A percentile compares a stretch with the other conserved stretches of the same genome.
These are phyloP conservation scores for Aspergillus sp. DNA, from an alignment of 2,329 filamentous ascomycete species.

Conservation along the genomic window DNA sequence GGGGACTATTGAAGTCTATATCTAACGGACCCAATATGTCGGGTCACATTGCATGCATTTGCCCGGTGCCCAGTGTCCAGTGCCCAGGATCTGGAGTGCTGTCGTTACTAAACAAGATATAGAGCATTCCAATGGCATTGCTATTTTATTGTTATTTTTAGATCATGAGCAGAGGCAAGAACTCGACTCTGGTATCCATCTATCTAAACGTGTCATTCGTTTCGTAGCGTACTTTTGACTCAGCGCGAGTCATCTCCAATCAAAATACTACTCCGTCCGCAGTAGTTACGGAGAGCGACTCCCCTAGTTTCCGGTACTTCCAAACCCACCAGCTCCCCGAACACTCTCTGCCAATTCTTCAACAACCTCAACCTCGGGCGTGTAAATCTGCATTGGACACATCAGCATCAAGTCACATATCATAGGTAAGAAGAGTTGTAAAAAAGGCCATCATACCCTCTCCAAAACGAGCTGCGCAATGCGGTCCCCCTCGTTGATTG, in stretches of 20 bases:
- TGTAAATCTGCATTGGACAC: conserved; percentile 66
- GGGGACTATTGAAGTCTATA: conserved; percentile 21
- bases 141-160: neutral
- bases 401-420: neutral
- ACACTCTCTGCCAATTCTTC: conserved; percentile 86
- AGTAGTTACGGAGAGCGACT: no score
- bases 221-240: neutral
- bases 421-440: neutral
- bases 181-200: neutral
- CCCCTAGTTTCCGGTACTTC: conserved; percentile 67
- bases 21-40: neutral
- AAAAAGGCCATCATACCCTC: conserved; percentile 51
- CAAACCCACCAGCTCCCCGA: conserved; percentile 85
- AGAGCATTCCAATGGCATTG: neutral
- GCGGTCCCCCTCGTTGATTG: conserved; percentile 80
- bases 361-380: conserved; percentile 88
- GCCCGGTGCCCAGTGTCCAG: no score
- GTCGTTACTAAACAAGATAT: neutral
- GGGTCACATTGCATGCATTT: neutral
- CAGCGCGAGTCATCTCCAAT: neutral
- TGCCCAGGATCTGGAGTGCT: neutral
- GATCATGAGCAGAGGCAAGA: neutral
- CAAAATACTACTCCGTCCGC: no score
- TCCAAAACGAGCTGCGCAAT: conserved; percentile 93
- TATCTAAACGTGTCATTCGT: neutral